Evolutionary conservation across 2,329 filamentous ascomycete species (phyloP), one percentile per base, ranked within the genome.

Genomic region (Thielaviopsis populi): DNA sequence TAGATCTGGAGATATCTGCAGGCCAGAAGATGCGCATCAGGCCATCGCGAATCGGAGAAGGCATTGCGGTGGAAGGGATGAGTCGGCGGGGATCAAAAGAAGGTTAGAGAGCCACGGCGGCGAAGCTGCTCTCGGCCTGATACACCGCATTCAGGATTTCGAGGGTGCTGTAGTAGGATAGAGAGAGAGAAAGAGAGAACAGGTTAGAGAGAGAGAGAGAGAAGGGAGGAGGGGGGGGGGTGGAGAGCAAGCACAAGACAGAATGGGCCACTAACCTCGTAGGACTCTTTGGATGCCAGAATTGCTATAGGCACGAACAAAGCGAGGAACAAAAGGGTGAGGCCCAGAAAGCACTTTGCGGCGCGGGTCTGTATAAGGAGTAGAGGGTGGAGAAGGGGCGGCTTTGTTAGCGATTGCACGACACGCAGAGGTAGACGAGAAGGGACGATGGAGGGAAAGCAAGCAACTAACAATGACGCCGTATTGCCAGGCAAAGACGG

Each of bases 1-100:
- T 82, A 63, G 86, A 88, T 74, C 80, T 81, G 63, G 83, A 80
- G 71, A 89, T 84, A 76, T 95, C 91, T 71, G 88, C 88, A 71
- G 94, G 95, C 94, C 94, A 99, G 78, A 99, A 97, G 78, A 99
- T 86, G 79, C 94, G 90, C 86, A 97, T 90, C 79, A 97, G 80
- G 72, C 89, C 91, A 89, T 94, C 83, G 80, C 84, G 80, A 77
- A 83, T 82, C 78, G 82, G 78, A 83, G 86, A 86, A 80, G 79
- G 81, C 76, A 72, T 71, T 69, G 69, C 69, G 69, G 69, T 63
- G 61, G 63, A 63, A 46, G 62, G 59, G 63, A 64, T 64, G 71
- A 69, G 69, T 24, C 50, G 62, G 48, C 46, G 41, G 46, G 69
- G 69, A 67, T 81, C 83, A 97, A 75, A 99, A 97, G 50, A 66